A percentile compares a stretch with the other conserved stretches of the same genome.
Conservation (phyloP, 2,329 filamentous ascomycete genomes). For the Trichoderma oligosporum region DNA sequence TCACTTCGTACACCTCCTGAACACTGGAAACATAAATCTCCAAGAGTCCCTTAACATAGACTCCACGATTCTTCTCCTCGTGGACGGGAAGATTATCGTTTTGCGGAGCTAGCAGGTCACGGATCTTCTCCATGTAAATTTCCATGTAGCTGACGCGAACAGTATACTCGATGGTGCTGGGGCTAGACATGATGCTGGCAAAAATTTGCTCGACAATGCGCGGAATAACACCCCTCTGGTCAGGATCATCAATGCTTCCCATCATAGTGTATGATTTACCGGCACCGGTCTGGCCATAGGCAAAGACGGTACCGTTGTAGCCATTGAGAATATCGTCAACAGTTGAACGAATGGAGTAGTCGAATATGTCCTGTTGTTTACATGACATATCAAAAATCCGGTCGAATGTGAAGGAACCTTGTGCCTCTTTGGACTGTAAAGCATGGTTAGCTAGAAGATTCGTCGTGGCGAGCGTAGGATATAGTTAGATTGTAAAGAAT, state of each 20-base stretch:
- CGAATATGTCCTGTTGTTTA: constrained; percentile 89
- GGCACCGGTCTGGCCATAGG: constrained; percentile 95
- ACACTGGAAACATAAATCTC: constrained; percentile 96
- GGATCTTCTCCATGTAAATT: constrained; percentile 98
- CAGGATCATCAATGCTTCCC: constrained; percentile 75
- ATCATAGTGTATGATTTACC: constrained; percentile 98
- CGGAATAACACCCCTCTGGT: constrained; percentile 88
- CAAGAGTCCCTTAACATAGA: constrained; percentile 91
- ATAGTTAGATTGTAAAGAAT: too few species aligned
- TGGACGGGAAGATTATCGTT: constrained; percentile 98
- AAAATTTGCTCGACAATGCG: constrained; percentile 98
- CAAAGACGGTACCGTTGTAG: constrained; percentile 98
- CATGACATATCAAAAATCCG: constrained; percentile 94
- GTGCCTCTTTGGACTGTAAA: constrained; percentile 72
- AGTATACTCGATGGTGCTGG: constrained; percentile 95
- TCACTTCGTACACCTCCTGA: constrained; percentile 93
- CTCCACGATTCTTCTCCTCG: constrained; percentile 92
- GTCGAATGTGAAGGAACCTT: constrained; percentile 92
- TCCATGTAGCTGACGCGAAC: constrained; percentile 99
- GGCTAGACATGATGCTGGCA: constrained; percentile 85
- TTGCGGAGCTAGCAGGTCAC: constrained; percentile 84
- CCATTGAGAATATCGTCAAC: constrained; percentile 98
- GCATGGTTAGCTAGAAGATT: neutral
- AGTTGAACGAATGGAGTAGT: constrained; percentile 93
- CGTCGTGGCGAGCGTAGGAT: neutral